phyloP scores from a whole-genome alignment of 1,139 yeast species.

The Komagataea norvegica region DNA sequence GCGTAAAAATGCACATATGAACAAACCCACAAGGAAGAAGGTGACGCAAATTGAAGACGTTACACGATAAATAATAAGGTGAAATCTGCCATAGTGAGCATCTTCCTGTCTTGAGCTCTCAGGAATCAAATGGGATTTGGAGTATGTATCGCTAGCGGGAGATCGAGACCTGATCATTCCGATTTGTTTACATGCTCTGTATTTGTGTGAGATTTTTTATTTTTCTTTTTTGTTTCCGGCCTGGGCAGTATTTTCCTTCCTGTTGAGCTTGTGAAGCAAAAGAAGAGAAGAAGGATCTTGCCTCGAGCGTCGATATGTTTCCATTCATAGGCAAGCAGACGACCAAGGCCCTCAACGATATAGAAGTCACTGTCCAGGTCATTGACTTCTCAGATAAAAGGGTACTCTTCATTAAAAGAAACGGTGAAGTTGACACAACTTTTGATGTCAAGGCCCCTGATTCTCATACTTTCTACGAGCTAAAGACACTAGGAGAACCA shows the following conservation, averaged over 20 bases:
- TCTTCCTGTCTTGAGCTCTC: not conserved
- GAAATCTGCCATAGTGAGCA: slow-evolving; percentile 4
- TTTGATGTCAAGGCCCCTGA: slow-evolving; percentile 33
- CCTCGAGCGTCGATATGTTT: not conserved
- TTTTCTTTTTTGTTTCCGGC: not conserved
- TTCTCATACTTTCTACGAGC: slow-evolving; percentile 14
- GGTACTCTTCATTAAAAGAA: slow-evolving; percentile 26
- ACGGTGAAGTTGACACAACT: slow-evolving; percentile 36
- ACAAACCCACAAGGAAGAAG: slow-evolving; percentile 28
- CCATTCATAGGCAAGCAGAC: not conserved
- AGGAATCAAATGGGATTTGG: slow-evolving; percentile 1
- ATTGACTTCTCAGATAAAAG: slow-evolving; percentile 31
- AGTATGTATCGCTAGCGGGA: not conserved
- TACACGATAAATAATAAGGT: slow-evolving; percentile 12
- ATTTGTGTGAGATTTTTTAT: not conserved
- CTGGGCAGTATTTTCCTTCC: not conserved
- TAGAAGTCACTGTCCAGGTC: slow-evolving; percentile 24
- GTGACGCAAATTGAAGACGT: slow-evolving; percentile 28
- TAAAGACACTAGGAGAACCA: slow-evolving; percentile 9
- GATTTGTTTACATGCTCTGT: no score
- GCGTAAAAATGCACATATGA: slow-evolving; percentile 29
- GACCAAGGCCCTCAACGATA: not conserved
- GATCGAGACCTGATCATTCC: not conserved
- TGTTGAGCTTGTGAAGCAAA: not conserved
- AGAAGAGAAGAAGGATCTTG: no score